A percentile compares a stretch with the other conserved stretches of the same genome.
These are phyloP conservation scores for Talaromyces pinophilus DNA, from an alignment of 2,329 filamentous ascomycete species.

Conservation along the genomic window DNA sequence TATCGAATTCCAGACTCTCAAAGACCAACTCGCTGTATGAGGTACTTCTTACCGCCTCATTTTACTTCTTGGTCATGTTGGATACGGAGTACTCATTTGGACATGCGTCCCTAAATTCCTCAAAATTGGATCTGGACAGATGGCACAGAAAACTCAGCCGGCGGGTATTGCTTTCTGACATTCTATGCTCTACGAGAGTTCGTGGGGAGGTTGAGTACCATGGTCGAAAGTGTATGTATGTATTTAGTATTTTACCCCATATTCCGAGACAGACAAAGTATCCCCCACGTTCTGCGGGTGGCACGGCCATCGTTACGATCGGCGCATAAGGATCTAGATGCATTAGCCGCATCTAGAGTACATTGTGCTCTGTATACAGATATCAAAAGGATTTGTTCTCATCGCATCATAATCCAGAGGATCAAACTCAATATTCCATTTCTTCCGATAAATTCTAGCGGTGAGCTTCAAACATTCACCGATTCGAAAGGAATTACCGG, in stretches of 20 bases:
- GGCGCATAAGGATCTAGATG: background rate
- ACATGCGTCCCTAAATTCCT: background rate
- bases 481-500: background rate
- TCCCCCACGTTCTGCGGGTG: constrained; percentile 1
- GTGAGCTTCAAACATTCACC: background rate
- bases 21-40: background rate
- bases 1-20: background rate
- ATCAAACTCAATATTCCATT: background rate
- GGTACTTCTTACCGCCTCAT: background rate
- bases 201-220: background rate
- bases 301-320: background rate
- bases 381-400: background rate
- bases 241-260: background rate
- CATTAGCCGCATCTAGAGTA: background rate
- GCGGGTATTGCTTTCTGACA: background rate
- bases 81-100: background rate
- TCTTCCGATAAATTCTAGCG: background rate
- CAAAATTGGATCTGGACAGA: background rate
- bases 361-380: no score
- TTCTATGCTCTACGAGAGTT: background rate
- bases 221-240: background rate
- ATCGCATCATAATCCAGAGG: background rate
- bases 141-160: background rate
- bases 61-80: background rate
- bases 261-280: background rate